Evolutionary conservation across 805 yeast species (phyloP).

Genomic region (Candida broadrunensis): DNA sequence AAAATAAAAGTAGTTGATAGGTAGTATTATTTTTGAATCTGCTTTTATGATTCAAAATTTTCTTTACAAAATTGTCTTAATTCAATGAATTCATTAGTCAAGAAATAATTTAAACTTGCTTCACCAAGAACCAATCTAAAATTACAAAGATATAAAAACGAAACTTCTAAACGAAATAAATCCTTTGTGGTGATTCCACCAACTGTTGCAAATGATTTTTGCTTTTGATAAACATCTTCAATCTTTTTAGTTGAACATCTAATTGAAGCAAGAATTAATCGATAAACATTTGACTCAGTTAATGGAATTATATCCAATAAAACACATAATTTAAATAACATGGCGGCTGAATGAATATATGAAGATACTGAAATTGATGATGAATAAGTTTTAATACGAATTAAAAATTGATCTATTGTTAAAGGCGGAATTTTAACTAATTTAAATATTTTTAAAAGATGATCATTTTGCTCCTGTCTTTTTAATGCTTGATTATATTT

Average conservation of each 20-base stretch:
- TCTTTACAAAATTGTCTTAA: conserved; percentile 22
- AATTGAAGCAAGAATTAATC: conserved; percentile 37
- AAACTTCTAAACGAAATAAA: conserved; percentile 35
- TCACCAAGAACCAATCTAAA: conserved; percentile 37
- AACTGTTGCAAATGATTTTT: conserved; percentile 38
- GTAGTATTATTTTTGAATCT: too few species aligned
- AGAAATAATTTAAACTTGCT: conserved; percentile 27
- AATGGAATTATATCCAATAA: conserved; percentile 29
- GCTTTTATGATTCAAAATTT: conserved; percentile 2
- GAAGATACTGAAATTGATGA: conserved; percentile 36
- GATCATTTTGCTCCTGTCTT: conserved; percentile 22
- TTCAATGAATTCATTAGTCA: conserved; percentile 25
- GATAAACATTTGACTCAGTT: conserved; percentile 32
- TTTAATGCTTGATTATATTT: conserved; percentile 10
- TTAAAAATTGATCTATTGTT: conserved; percentile 31
- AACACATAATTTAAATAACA: conserved; percentile 34
- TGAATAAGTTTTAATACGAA: conserved; percentile 37
- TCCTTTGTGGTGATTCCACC: conserved; percentile 40
- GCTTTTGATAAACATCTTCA: conserved; percentile 42
- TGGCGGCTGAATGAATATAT: conserved; percentile 37
- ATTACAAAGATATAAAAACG: conserved; percentile 38
- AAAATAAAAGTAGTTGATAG: too few species aligned
- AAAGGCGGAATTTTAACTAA: conserved; percentile 33
- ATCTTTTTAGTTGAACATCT: conserved; percentile 41
- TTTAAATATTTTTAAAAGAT: conserved; percentile 29